Evolutionary conservation across 108 stramenopile genomes (phyloP).

Genomic region (Cyclotella baltica): DNA sequence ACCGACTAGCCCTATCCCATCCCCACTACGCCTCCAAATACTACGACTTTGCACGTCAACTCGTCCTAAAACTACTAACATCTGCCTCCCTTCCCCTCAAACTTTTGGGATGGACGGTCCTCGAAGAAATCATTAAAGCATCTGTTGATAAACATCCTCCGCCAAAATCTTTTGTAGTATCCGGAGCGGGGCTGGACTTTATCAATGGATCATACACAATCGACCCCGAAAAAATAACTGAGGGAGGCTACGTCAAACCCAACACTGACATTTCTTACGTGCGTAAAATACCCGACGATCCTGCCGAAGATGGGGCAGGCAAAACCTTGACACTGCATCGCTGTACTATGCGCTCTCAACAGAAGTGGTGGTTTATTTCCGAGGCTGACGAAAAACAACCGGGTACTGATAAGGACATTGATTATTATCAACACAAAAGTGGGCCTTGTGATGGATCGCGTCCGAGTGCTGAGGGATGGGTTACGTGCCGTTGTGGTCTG

Average conservation of each 20-base stretch:
- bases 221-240: slow-evolving; percentile 46
- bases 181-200: slow-evolving; percentile 75
- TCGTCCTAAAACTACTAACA: slow-evolving; percentile 74
- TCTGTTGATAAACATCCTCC: slow-evolving; percentile 70
- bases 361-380: slow-evolving; percentile 98
- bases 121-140: slow-evolving; percentile 75
- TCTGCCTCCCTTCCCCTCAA: slow-evolving; percentile 80
- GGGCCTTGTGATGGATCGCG: slow-evolving; percentile 77
- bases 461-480: slow-evolving; percentile 84
- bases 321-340: slow-evolving; percentile 92
- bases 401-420: slow-evolving; percentile 97
- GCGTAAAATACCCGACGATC: slow-evolving; percentile 28
- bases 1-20: slow-evolving; percentile 29
- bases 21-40: slow-evolving; percentile 60
- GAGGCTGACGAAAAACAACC: slow-evolving; percentile 95
- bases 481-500: slow-evolving; percentile 73
- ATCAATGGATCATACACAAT: slow-evolving; percentile 87
- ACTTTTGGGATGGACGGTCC: slow-evolving; percentile 87
- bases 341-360: slow-evolving; percentile 95
- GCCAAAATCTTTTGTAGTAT: slow-evolving; percentile 70
- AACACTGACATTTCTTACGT: slow-evolving; percentile 66
- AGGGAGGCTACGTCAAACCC: slow-evolving; percentile 66
- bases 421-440: slow-evolving; percentile 98
- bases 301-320: slow-evolving; percentile 32
- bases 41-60: slow-evolving; percentile 70